Percentiles rank a stretch among this genome's conserved stretches.
phyloP scores from a whole-genome alignment of 2,329 filamentous ascomycete species.

The Pseudogymnoascus sp. region DNA sequence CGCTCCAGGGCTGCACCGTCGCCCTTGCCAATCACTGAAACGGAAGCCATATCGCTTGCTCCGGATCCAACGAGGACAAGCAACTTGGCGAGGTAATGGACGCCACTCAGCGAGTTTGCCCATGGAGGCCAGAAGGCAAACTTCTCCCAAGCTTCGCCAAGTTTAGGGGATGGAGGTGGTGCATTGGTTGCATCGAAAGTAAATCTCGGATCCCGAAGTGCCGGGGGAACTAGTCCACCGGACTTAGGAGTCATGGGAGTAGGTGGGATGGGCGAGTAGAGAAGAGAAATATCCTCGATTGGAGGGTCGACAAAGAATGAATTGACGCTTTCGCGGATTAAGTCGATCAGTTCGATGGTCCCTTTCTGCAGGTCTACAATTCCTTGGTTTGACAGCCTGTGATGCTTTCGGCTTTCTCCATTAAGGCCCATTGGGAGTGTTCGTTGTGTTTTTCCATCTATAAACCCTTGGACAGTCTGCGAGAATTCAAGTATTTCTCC shows the following conservation, averaged over 20 bases:
- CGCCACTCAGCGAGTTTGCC: conserved; percentile 86
- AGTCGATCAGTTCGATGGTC: conserved; percentile 70
- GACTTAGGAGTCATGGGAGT: conserved; percentile 61
- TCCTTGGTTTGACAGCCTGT: conserved; percentile 66
- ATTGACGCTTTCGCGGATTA: conserved; percentile 71
- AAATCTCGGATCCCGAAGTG: conserved; percentile 63
- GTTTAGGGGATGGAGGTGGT: conserved; percentile 67
- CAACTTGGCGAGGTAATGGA: conserved; percentile 79
- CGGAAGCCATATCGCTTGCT: conserved; percentile 73
- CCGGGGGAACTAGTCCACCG: conserved; percentile 44
- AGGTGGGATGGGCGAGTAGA: conserved; percentile 71
- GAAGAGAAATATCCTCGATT: conserved; percentile 78
- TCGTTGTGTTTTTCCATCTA: conserved; percentile 75
- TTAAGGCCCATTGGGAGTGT: conserved; percentile 73
- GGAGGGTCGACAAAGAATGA: conserved; percentile 82
- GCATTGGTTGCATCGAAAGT: conserved; percentile 70
- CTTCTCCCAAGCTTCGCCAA: conserved; percentile 84
- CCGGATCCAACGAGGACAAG: conserved; percentile 77
- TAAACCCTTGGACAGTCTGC: conserved; percentile 84
- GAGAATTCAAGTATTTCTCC: conserved; percentile 91
- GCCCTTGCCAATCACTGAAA: conserved; percentile 55
- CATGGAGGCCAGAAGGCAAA: conserved; percentile 94
- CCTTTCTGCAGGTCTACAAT: conserved; percentile 67
- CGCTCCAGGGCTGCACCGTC: conserved; percentile 57
- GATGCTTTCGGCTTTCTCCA: conserved; percentile 71